Evolutionary conservation across 345 rosid genomes (phyloP).

Genomic region (Camelina laxa): DNA sequence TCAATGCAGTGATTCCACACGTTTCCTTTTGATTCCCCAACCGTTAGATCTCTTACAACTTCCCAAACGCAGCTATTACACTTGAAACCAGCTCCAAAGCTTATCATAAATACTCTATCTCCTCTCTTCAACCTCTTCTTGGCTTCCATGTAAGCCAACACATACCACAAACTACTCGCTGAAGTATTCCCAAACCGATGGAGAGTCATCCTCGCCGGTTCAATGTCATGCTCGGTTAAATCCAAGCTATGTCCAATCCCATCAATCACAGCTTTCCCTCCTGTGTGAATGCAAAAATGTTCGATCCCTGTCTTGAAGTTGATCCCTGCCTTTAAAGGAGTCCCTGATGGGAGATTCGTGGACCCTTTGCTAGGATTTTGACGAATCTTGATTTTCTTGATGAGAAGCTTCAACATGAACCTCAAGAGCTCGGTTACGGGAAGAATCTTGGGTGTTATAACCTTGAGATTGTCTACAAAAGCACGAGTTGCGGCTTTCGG

Average conservation of each 20-base stretch:
- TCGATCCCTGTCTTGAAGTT: conserved; percentile 84
- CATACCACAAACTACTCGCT: conserved; percentile 93
- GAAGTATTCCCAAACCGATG: conserved; percentile 98
- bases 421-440: conserved; percentile 75
- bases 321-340: conserved; percentile 51
- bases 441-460: conserved; percentile 71
- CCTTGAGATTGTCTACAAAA: conserved; percentile 73
- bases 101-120: conserved; percentile 64
- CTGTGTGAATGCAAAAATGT: conserved; percentile 89
- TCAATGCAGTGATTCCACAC: conserved; percentile 77
- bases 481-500: conserved; percentile 82
- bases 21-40: conserved; percentile 53
- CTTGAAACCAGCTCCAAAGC: conserved; percentile 73
- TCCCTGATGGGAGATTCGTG: conserved; percentile 10
- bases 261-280: conserved; percentile 94
- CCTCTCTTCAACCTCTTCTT: conserved; percentile 81
- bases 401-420: conserved; percentile 43
- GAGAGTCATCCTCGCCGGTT: conserved; percentile 93
- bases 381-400: conserved; percentile 46
- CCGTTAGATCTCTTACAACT: conserved; percentile 51
- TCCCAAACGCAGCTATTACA: conserved; percentile 73
- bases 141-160: conserved; percentile 87
- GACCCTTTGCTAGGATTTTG: conserved; percentile 37
- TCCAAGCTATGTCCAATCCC: conserved; percentile 75
- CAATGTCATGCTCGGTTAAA: conserved; percentile 66